Conservation (phyloP, 225 moss, liverwort and hornwort species). For the Polytrichum formosum region DNA sequence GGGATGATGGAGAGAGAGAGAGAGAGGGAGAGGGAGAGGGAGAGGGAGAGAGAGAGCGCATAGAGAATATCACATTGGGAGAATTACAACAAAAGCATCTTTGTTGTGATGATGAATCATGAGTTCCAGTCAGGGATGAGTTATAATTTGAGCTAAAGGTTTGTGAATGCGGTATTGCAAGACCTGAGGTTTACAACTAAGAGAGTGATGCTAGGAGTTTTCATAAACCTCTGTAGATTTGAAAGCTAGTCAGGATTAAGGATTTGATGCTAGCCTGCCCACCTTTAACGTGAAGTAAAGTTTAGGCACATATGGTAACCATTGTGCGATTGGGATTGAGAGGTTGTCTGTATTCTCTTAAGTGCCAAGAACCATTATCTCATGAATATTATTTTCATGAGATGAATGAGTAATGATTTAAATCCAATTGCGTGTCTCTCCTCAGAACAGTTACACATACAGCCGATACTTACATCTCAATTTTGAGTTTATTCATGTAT, state of each 20-base stretch:
- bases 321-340: neutral
- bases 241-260: neutral
- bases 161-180: neutral
- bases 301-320: neutral
- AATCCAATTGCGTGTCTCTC: too few species aligned
- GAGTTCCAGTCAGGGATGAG: neutral
- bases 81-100: neutral
- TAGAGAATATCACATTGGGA: neutral
- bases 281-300: too few species aligned
- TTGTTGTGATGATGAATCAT: neutral
- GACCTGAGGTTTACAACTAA: neutral
- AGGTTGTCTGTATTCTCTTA: neutral
- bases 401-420: neutral
- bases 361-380: neutral
- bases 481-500: too few species aligned
- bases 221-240: neutral
- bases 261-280: neutral
- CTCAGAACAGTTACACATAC: too few species aligned
- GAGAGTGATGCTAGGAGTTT: neutral
- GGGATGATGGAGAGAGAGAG: neutral
- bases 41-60: neutral
- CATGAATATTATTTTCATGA: neutral
- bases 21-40: too few species aligned
- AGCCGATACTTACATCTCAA: too few species aligned
- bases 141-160: slow-evolving; percentile 5